Base-by-base conservation (phyloP, 768 basidiomycete species). In the Phylloporus sp. region DNA sequence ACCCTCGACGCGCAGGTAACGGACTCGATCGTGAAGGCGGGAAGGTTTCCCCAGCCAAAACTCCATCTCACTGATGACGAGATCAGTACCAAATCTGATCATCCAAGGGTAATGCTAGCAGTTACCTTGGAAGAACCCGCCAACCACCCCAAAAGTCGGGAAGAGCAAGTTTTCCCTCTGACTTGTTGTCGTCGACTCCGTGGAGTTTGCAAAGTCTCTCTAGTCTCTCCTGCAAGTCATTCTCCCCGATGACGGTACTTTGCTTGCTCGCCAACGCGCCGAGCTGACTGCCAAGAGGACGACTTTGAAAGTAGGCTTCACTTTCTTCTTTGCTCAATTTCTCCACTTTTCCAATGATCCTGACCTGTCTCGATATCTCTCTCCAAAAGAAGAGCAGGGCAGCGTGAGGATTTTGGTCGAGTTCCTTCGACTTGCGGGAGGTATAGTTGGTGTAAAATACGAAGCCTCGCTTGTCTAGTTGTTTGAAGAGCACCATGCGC, bases 11-110 rank as follows among this genome's bases (percentile, higher is more conserved):
- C 80, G 80, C 40, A 79, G 69, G 64, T 91, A 92, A 21, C 80
- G 80, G 50, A 95, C 79, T 35, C 94, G 83, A 65, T 97, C 93
- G 56, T 97, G 94, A 40, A 97, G 71, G 31, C 95, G 79, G 21
- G 90, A 94, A n/a, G 90, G 90, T 58, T 92, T 87, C 24, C 95
- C 95, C n/a, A 79, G 76, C 95, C 95, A 97, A 65, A 97, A 97
- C 62, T 98, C 95, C 41, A 98, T 75, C 69, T 98, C 95, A 49
- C 93, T 96, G 58, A 31, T 41, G 5, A n/a, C n/a, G 28, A 39
- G 15, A 35, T 64, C 37, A 60, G 52, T 28, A 18, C 9, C 8
- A 13, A 20, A 32, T 21, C 32, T 31, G 4, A n/a, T 22, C 11
- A 21, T 23, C 24, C 23, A 29, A 4, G 34, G 20, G 15, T 22